A percentile compares a stretch with the other conserved stretches of the same genome.
Evolutionary conservation across 176 grass and related monocot species (phyloP).

Genomic region (Rhynchospora tenuis): DNA sequence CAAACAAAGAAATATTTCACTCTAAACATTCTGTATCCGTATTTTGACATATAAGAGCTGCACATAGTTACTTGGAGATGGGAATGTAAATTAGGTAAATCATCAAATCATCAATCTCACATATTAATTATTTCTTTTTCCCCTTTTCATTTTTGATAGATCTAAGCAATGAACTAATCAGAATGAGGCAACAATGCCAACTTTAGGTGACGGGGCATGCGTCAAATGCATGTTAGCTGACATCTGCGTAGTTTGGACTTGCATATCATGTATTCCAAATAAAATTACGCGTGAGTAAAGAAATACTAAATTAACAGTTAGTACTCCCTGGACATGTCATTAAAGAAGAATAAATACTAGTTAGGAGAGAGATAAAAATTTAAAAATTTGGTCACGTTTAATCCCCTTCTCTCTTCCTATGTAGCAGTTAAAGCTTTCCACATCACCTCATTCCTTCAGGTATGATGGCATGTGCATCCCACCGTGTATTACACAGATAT

Average conservation of each 20-base stretch:
- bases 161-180: constrained; percentile 9
- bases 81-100: neutral
- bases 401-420: neutral
- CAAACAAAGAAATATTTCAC: neutral
- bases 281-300: neutral
- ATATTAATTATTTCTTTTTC: neutral
- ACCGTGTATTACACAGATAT: neutral
- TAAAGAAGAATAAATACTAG: constrained; percentile 9
- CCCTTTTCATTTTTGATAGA: neutral
- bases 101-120: neutral
- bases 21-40: neutral
- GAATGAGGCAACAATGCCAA: constrained; percentile 6
- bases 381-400: constrained; percentile 10
- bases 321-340: neutral
- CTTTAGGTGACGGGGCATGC: constrained; percentile 9
- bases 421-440: constrained; percentile 24
- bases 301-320: constrained; percentile 7
- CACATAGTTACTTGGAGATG: neutral
- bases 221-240: constrained; percentile 3
- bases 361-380: neutral
- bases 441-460: constrained; percentile 20
- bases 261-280: neutral
- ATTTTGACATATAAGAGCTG: neutral
- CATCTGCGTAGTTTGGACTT: neutral
- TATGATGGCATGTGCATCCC: constrained; percentile 20